Evolutionary conservation across 129 eudicot species (phyloP).

Genomic region (Flaveria trinervia): DNA sequence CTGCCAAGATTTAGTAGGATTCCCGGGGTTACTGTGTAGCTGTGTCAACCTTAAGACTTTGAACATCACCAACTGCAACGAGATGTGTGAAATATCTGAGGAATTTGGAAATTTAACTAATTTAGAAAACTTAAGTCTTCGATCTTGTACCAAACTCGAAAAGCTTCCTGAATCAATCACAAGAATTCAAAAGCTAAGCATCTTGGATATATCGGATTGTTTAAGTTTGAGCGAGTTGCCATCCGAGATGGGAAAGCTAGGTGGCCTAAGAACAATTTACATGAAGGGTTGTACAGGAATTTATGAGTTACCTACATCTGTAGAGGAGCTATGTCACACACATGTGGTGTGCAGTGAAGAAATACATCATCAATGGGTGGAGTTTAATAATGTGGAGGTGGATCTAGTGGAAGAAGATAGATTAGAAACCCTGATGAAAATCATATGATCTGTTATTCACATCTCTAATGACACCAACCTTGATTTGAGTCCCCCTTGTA

Average conservation of each 20-base stretch:
- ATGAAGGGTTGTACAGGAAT: constrained; percentile 46
- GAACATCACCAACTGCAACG: constrained; percentile 44
- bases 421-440: constrained; percentile 27
- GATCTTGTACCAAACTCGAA: constrained; percentile 39
- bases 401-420: constrained; percentile 31
- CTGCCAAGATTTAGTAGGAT: constrained; percentile 33
- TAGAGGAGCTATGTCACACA: not conserved
- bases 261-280: constrained; percentile 29
- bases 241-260: constrained; percentile 27
- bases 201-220: constrained; percentile 46
- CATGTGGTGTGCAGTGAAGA: constrained; percentile 31
- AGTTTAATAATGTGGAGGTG: constrained; percentile 20
- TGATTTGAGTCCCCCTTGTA: too few relatives aligned
- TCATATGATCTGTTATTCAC: not conserved
- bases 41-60: constrained; percentile 35
- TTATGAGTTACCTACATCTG: constrained; percentile 26
- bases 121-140: constrained; percentile 41
- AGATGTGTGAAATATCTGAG: constrained; percentile 32
- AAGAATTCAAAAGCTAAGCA: constrained; percentile 28
- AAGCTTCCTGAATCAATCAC: constrained; percentile 40
- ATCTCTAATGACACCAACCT: too few relatives aligned
- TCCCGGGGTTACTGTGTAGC: constrained; percentile 32
- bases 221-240: constrained; percentile 32
- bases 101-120: constrained; percentile 37
- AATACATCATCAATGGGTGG: constrained; percentile 21